Conservation (phyloP, 495 filamentous ascomycete species). For the Aspergillus bertholletiae region DNA sequence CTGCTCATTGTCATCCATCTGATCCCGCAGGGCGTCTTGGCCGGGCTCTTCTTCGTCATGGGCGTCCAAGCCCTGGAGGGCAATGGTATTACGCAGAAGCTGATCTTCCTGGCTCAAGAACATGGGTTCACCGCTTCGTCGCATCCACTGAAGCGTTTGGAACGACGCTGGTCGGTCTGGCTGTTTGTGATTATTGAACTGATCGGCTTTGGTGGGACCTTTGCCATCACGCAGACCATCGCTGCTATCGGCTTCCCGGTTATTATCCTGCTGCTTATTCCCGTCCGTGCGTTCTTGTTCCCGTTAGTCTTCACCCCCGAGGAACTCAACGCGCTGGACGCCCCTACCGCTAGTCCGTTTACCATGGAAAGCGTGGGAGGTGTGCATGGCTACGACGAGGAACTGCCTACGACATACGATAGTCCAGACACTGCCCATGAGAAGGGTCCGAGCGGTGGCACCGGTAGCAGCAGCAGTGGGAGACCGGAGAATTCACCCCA, state of each 20-base stretch:
- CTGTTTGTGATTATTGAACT: conserved; percentile 73
- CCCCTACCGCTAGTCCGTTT: conserved; percentile 75
- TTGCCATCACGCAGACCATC: conserved; percentile 94
- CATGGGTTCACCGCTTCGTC: conserved; percentile 54
- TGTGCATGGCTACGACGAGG: conserved; percentile 47
- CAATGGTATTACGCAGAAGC: conserved; percentile 80
- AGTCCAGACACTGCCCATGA: neutral
- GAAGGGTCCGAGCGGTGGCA: neutral
- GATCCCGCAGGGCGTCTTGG: conserved; percentile 84
- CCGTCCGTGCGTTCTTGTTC: conserved; percentile 67
- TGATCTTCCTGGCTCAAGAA: conserved; percentile 74
- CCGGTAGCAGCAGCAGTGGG: neutral
- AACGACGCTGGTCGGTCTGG: conserved; percentile 65
- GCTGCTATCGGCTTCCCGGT: conserved; percentile 93
- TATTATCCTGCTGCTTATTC: conserved; percentile 79
- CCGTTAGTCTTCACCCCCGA: conserved; percentile 63
- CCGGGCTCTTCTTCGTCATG: conserved; percentile 94
- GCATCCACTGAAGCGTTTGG: conserved; percentile 63
- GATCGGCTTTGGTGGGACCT: conserved; percentile 76
- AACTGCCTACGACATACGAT: neutral
- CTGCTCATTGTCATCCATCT: conserved; percentile 77
- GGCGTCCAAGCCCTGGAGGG: conserved; percentile 75
- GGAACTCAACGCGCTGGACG: conserved; percentile 73
- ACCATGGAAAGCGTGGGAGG: conserved; percentile 84
- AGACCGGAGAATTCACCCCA: neutral